A percentile compares a stretch with the other conserved stretches of the same genome.
Conservation (phyloP, 768 basidiomycete genomes). For the Xanthoconium stramineum region DNA sequence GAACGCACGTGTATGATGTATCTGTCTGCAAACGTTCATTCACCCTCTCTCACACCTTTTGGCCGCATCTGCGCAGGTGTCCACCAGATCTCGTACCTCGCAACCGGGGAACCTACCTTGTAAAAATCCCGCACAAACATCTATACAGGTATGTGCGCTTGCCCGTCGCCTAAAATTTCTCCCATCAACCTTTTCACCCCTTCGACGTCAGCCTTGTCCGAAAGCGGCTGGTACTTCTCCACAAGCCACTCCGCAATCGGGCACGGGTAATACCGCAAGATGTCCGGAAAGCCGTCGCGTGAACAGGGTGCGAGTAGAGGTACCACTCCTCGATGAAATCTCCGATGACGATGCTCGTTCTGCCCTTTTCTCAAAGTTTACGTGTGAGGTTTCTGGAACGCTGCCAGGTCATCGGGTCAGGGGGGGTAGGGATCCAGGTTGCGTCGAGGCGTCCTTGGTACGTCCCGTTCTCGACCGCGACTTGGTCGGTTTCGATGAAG, state of each 20-base stretch:
- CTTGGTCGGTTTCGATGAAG: slow-evolving; percentile 54
- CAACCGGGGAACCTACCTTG: slow-evolving; percentile 54
- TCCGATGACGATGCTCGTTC: slow-evolving; percentile 61
- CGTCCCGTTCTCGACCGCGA: slow-evolving; percentile 54
- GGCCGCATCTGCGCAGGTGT: slow-evolving; percentile 57
- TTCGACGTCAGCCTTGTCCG: slow-evolving; percentile 39
- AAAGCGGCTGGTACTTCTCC: slow-evolving; percentile 39
- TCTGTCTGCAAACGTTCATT: neutral
- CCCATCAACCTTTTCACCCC: slow-evolving; percentile 52
- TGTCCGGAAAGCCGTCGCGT: slow-evolving; percentile 52
- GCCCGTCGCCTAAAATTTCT: slow-evolving; percentile 55
- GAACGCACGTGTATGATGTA: neutral
- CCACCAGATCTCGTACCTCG: slow-evolving; percentile 70
- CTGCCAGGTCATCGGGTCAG: slow-evolving; percentile 68
- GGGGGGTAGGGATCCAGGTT: slow-evolving; percentile 51
- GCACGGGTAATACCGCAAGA: slow-evolving; percentile 58
- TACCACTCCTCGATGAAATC: slow-evolving; percentile 77
- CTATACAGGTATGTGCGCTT: slow-evolving; percentile 67
- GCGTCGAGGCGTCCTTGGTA: slow-evolving; percentile 67
- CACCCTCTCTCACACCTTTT: slow-evolving; percentile 38
- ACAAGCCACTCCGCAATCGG: slow-evolving; percentile 47
- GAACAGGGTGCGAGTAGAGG: slow-evolving; percentile 64
- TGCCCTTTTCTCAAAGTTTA: slow-evolving; percentile 52
- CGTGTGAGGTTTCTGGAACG: slow-evolving; percentile 55
- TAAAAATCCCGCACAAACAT: slow-evolving; percentile 60